These are phyloP conservation scores for Reutealis trisperma DNA, from an alignment of 345 rosid genomes.

Conservation along the genomic window DNA sequence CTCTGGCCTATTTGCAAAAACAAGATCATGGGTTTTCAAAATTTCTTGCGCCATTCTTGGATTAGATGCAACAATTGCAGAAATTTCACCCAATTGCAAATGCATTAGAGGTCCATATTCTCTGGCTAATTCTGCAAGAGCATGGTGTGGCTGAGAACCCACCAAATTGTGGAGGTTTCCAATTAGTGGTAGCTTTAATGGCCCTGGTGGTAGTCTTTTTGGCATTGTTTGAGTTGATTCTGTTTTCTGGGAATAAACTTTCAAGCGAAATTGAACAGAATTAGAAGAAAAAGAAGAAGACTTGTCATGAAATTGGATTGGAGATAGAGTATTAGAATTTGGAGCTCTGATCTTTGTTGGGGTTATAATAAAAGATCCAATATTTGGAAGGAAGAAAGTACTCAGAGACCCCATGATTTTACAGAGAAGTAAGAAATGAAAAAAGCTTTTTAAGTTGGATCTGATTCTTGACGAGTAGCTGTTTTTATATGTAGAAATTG, in stretches of 20 bases:
- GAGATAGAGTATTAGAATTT: neutral
- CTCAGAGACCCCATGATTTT: neutral
- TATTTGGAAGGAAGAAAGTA: neutral
- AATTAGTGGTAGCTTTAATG: conserved; percentile 27
- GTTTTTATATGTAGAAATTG: neutral
- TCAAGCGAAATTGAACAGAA: neutral
- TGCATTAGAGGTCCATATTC: conserved; percentile 28
- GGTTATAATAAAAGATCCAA: neutral
- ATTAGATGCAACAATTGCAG: conserved; percentile 15
- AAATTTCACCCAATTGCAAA: conserved; percentile 21
- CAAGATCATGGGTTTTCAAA: conserved; percentile 21
- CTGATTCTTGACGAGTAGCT: neutral
- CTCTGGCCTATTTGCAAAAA: conserved; percentile 21
- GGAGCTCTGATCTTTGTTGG: neutral
- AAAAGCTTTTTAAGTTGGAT: neutral
- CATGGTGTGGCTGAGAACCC: conserved; percentile 17
- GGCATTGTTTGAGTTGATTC: neutral
- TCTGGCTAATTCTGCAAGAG: conserved; percentile 17
- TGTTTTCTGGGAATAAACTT: neutral
- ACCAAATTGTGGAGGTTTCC: conserved; percentile 25
- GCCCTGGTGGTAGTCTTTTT: conserved; percentile 28
- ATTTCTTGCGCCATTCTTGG: conserved; percentile 11
- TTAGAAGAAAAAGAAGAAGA: neutral
- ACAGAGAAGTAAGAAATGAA: neutral
- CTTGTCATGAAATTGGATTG: neutral